Evolutionary conservation across 2,329 filamentous ascomycete genomes (phyloP).

Genomic region (Ophiostoma perfectum): DNA sequence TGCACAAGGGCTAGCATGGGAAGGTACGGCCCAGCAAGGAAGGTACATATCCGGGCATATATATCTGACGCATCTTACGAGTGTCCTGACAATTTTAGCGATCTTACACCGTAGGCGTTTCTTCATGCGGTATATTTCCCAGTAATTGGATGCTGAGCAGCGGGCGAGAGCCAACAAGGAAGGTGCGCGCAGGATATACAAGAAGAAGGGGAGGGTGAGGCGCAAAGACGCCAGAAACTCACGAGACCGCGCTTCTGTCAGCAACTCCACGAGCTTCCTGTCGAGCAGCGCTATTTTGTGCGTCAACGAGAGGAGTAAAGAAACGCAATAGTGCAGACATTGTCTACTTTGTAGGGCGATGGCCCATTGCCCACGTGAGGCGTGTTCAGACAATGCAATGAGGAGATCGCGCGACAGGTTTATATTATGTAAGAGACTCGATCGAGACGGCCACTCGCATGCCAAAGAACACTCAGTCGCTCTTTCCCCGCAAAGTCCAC

Average conservation of each 20-base stretch:
- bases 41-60: not conserved
- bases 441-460: not conserved
- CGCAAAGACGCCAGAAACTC: not conserved
- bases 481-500: not conserved
- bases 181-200: not conserved
- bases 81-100: too few species aligned
- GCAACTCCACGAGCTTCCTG: not conserved
- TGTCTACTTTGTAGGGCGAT: not conserved
- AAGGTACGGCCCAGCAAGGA: not conserved
- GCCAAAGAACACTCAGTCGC: not conserved
- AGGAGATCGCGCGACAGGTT: not conserved
- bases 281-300: not conserved
- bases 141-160: too few species aligned
- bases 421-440: conserved; percentile 1
- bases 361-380: not conserved
- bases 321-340: too few species aligned
- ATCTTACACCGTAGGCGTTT: too few species aligned
- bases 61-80: too few species aligned
- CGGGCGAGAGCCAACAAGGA: not conserved
- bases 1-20: not conserved
- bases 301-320: too few species aligned
- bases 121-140: too few species aligned
- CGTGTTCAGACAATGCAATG: not conserved
- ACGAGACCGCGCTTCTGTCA: not conserved
- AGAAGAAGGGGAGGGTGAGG: not conserved